A percentile compares a stretch with the other conserved stretches of the same genome.
phyloP scores from a whole-genome alignment of 2,329 filamentous ascomycete species.

The Plectosphaerella plurivora region DNA sequence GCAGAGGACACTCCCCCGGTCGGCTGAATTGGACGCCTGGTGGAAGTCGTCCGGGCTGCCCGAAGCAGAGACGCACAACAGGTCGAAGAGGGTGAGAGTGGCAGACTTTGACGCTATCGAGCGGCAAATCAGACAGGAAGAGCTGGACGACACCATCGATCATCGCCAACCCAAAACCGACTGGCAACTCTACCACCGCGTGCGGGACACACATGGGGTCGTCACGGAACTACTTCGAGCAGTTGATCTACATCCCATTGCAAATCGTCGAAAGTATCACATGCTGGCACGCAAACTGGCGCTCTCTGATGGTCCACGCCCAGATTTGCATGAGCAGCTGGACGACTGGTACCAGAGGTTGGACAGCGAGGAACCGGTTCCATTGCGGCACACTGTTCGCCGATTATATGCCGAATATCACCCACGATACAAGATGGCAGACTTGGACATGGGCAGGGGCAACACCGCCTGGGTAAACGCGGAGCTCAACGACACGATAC shows the following conservation, averaged over 20 bases:
- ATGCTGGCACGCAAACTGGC: too few relatives aligned
- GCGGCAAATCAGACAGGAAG: neutral
- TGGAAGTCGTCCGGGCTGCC: conserved; percentile 4
- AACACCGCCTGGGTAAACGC: neutral
- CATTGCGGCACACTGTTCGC: too few relatives aligned
- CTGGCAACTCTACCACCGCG: too few relatives aligned
- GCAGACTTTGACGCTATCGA: conserved; percentile 3
- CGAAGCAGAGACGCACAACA: neutral
- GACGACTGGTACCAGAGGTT: too few relatives aligned
- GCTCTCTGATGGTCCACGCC: too few relatives aligned
- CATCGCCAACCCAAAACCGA: neutral
- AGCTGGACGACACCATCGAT: neutral
- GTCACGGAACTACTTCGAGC: neutral
- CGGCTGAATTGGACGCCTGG: neutral
- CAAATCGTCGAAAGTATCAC: too few relatives aligned
- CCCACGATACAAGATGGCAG: neutral
- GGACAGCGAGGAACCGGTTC: too few relatives aligned
- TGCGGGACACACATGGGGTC: neutral
- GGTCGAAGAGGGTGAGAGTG: neutral
- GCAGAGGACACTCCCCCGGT: neutral
- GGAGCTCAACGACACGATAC: conserved; percentile 5
- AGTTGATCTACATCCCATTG: neutral
- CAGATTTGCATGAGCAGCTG: too few relatives aligned
- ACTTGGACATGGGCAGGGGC: neutral
- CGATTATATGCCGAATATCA: neutral